These are phyloP conservation scores for Myriosclerotinia curreyana DNA, from an alignment of 2,329 filamentous ascomycete genomes.

Conservation along the genomic window DNA sequence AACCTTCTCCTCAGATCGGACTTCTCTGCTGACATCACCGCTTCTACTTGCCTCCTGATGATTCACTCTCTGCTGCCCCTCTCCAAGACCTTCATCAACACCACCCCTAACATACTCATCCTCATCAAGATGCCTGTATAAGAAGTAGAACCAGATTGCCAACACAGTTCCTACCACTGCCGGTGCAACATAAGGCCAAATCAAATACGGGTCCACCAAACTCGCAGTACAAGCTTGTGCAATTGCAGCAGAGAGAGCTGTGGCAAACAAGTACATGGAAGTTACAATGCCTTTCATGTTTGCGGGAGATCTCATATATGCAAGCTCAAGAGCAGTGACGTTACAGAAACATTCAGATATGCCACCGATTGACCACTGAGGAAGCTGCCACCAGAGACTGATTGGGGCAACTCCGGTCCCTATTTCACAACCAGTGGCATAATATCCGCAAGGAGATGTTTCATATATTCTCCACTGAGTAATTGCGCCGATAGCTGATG, in stretches of 20 bases:
- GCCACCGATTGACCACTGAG: slow-evolving; percentile 46
- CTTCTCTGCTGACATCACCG: neutral
- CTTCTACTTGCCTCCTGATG: neutral
- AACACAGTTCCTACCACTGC: slow-evolving; percentile 60
- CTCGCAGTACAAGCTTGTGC: slow-evolving; percentile 25
- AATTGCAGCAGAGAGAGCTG: slow-evolving; percentile 48
- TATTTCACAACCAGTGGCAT: slow-evolving; percentile 34
- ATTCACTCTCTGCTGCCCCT: neutral
- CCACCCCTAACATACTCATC: slow-evolving; percentile 46
- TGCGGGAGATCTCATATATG: slow-evolving; percentile 71
- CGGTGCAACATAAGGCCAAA: slow-evolving; percentile 68
- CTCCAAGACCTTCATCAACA: slow-evolving; percentile 1
- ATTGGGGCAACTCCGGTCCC: slow-evolving; percentile 29
- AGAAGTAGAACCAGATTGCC: slow-evolving; percentile 64
- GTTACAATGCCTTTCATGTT: slow-evolving; percentile 76
- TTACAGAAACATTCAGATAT: slow-evolving; percentile 56
- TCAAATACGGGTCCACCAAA: slow-evolving; percentile 58
- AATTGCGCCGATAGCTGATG: slow-evolving; percentile 55
- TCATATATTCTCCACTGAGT: slow-evolving; percentile 63
- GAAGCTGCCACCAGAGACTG: slow-evolving; percentile 40
- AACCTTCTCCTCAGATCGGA: neutral
- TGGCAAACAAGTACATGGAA: slow-evolving; percentile 67
- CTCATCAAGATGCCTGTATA: slow-evolving; percentile 60
- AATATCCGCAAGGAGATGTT: slow-evolving; percentile 54
- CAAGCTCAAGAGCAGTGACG: slow-evolving; percentile 67